Base-by-base conservation (phyloP, 805 yeast species). In the Ogataea degrootiae region DNA sequence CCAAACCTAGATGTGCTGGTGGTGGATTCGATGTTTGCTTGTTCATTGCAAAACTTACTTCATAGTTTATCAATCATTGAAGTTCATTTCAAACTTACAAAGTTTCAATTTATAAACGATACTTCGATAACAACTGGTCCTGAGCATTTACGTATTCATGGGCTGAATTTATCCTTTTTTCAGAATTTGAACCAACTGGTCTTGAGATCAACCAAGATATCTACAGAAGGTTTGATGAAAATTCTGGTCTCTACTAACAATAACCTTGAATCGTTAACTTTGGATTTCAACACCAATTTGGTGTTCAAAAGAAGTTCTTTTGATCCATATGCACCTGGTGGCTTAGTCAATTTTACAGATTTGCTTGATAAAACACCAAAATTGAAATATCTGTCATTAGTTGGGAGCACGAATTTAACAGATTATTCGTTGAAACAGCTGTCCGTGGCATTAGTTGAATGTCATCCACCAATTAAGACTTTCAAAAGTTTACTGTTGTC, bases 391-490 rank as follows among this genome's bases (percentile, higher is more conserved):
- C 34, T 61, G 7, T 41, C 53, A 7, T 35, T 61, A 8, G 43
- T 51, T 1, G 50, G 46, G 4, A 52, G 59, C 42, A 47, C 57
- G 11, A 56, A 58, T 36, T 43, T 61, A 8, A 52, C 43, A 26
- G 62, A 61, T 35, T 49, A 44, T 19, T 42, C 60, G 0, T 29
- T 61, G 37, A 53, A 49, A 37, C n/a, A 23, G 12, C 34, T 61
- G 4, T 37, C 58, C 2, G 15, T 46, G 3, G 53, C 50, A 34
- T 26, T 56, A 38, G 34, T 47, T 4, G 26, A 34, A 8, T 31
- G 37, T 3, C 37, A n/a, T 14, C 52, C 47, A 5, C 48, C 44
- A 3, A 26, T 26, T 26, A 38, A 22, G 5, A 34, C 42, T 12
- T 37, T 61, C 22, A 39, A 48, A 5, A 7, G 9, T 4, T 40